These are phyloP conservation scores for Warburgia ugandensis DNA, from an alignment of 164 flowering plant genomes.

Conservation along the genomic window DNA sequence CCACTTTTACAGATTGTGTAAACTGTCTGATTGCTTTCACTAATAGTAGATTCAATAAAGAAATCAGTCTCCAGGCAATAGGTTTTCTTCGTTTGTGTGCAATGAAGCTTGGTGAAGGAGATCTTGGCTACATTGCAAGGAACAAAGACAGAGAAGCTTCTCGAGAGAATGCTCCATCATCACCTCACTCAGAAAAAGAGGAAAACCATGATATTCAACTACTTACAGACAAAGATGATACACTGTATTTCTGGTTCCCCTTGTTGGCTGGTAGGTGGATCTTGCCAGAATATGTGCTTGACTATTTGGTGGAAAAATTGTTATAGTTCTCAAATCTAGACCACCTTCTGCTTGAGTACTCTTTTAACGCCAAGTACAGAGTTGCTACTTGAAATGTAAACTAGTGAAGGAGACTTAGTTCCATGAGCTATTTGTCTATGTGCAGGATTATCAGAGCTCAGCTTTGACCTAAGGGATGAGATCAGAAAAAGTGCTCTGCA, in stretches of 20 bases:
- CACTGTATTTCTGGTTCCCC: conserved; percentile 95
- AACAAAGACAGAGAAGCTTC: conserved; percentile 58
- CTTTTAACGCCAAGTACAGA: too few relatives aligned
- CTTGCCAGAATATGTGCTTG: not conserved
- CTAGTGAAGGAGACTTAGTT: too few relatives aligned
- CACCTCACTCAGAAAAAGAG: too few relatives aligned
- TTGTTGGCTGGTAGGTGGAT: conserved; percentile 88
- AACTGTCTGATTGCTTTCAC: conserved; percentile 95
- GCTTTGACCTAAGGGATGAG: conserved; percentile 96
- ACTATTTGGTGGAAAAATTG: too few relatives aligned
- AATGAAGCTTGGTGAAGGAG: conserved; percentile 92
- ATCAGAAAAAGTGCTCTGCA: conserved; percentile 83
- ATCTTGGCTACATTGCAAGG: conserved; percentile 63
- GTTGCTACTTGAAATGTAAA: too few relatives aligned
- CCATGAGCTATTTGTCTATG: too few relatives aligned
- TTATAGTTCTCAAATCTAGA: too few relatives aligned
- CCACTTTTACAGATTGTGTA: conserved; percentile 96
- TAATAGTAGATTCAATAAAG: conserved; percentile 87
- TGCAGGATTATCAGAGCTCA: conserved; percentile 95
- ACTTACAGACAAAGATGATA: conserved; percentile 55
- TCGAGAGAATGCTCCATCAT: too few relatives aligned
- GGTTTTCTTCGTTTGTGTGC: conserved; percentile 92
- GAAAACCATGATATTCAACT: conserved; percentile 50
- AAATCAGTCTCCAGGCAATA: conserved; percentile 94
- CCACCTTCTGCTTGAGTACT: too few relatives aligned